These are phyloP conservation scores for Chaetomiaceae sp. DNA, from an alignment of 2,329 filamentous ascomycete species.

Conservation along the genomic window DNA sequence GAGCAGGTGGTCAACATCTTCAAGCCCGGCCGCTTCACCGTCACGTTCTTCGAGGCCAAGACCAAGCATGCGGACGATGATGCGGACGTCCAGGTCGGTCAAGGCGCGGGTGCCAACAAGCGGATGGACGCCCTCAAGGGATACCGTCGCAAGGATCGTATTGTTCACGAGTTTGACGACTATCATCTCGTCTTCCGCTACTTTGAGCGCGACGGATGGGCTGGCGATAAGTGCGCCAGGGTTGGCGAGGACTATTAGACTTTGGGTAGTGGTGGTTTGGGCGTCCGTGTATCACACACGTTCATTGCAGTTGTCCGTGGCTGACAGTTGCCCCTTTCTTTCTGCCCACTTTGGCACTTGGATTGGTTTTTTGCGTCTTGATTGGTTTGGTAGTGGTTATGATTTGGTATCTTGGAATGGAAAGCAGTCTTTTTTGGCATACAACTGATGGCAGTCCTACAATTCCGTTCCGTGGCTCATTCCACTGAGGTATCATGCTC, in stretches of 20 bases:
- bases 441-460: not conserved
- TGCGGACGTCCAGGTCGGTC: slow-evolving; percentile 24
- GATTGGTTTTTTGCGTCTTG: not conserved
- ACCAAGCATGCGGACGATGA: slow-evolving; percentile 28
- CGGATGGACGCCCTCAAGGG: slow-evolving; percentile 75
- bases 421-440: not conserved
- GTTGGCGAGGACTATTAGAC: slow-evolving; percentile 47
- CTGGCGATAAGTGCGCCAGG: slow-evolving; percentile 46
- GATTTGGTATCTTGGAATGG: not conserved
- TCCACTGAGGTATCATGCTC: not conserved
- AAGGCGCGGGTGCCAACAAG: slow-evolving; percentile 37
- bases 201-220: slow-evolving; percentile 85
- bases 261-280: not conserved
- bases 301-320: not conserved
- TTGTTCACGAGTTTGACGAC: slow-evolving; percentile 95
- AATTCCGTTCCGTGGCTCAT: not conserved
- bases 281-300: not conserved
- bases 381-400: not conserved
- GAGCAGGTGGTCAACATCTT: slow-evolving; percentile 94
- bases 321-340: not conserved
- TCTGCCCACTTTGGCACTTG: not conserved
- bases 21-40: slow-evolving; percentile 94
- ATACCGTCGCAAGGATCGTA: slow-evolving; percentile 85
- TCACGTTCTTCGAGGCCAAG: slow-evolving; percentile 94
- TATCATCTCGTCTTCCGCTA: slow-evolving; percentile 96